phyloP scores from a whole-genome alignment of 352 stramenopile species.

The Phytopythium litorale region DNA sequence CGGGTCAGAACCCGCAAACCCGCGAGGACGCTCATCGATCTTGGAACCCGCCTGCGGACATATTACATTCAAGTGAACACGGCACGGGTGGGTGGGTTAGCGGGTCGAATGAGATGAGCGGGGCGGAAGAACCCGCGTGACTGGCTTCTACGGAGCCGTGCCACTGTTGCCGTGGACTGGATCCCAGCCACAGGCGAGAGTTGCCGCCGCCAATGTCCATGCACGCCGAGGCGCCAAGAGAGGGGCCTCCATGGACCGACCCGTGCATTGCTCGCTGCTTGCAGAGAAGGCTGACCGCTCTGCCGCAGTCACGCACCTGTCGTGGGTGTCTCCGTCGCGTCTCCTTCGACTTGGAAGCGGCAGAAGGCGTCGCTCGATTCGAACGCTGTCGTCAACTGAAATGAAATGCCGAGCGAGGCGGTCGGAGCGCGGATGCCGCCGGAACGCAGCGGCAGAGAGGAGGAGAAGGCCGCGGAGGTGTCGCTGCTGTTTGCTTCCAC shows the following conservation, averaged over 20 bases:
- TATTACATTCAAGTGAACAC: background rate
- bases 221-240: background rate
- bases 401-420: background rate
- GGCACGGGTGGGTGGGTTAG: constrained; percentile 2
- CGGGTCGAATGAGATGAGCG: background rate
- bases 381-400: background rate
- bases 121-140: background rate
- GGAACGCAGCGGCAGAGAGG: background rate
- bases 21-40: background rate
- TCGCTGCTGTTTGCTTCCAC: background rate
- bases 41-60: background rate
- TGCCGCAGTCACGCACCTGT: background rate
- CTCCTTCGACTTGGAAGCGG: constrained; percentile 1
- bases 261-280: background rate
- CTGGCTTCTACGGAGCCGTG: constrained; percentile 2
- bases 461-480: background rate
- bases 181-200: constrained; percentile 1
- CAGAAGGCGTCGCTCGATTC: background rate
- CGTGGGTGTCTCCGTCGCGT: background rate
- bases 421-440: background rate
- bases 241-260: background rate
- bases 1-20: constrained; percentile 2
- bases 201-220: background rate
- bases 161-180: background rate
- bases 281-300: too few species aligned